Evolutionary conservation across 371 early-diverging fungal species (phyloP).

Genomic region (Lichtheimia ramosa): DNA sequence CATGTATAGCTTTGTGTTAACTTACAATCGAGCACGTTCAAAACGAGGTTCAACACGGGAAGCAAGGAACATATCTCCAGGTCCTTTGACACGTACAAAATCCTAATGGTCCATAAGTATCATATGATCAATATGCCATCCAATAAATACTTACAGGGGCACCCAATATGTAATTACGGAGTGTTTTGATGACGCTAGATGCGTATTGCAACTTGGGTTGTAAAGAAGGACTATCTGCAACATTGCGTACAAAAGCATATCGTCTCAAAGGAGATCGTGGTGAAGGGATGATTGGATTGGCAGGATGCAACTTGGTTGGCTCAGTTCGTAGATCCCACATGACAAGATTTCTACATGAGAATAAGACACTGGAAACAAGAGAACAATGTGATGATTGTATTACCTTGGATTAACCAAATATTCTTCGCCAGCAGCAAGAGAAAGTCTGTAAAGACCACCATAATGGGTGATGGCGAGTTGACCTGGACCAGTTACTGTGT

Average conservation of each 20-base stretch:
- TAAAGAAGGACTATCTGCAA: slow-evolving; percentile 50
- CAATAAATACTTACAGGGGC: slow-evolving; percentile 39
- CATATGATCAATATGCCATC: slow-evolving; percentile 13
- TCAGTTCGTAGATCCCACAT: slow-evolving; percentile 58
- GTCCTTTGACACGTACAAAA: slow-evolving; percentile 66
- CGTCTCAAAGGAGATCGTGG: slow-evolving; percentile 35
- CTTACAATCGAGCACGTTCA: slow-evolving; percentile 46
- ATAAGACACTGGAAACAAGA: no score
- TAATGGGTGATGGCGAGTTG: slow-evolving; percentile 70
- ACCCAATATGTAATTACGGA: slow-evolving; percentile 46
- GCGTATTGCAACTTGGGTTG: slow-evolving; percentile 48
- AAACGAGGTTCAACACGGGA: slow-evolving; percentile 61
- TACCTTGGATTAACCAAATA: slow-evolving; percentile 74
- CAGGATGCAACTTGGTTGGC: slow-evolving; percentile 34
- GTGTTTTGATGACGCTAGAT: slow-evolving; percentile 22
- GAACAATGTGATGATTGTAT: background rate
- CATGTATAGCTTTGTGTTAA: background rate
- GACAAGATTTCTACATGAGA: slow-evolving; percentile 30
- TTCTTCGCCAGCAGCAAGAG: slow-evolving; percentile 67
- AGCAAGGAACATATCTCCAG: slow-evolving; percentile 70
- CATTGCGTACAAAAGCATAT: slow-evolving; percentile 38
- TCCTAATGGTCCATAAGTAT: slow-evolving; percentile 41
- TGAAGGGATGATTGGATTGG: slow-evolving; percentile 32
- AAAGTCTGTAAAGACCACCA: slow-evolving; percentile 73
- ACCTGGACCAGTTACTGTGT: slow-evolving; percentile 71